Evolutionary conservation across 345 rosid genomes (phyloP), one percentile per base, ranked within the genome.

Genomic region (Erodium maritimum): DNA sequence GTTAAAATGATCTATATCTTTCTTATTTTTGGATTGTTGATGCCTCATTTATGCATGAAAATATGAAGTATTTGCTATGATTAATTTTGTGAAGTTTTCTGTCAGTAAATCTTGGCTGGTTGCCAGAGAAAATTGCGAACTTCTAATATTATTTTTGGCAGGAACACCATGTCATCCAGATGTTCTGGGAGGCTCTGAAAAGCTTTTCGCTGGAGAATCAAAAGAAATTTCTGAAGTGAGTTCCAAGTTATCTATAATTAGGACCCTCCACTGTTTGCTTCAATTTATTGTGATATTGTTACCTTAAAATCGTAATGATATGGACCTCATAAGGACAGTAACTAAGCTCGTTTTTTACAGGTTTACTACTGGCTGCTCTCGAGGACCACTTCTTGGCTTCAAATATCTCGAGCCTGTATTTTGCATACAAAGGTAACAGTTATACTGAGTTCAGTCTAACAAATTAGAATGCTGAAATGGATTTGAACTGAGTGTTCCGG

Each of bases 291-390:
- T 25, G 53, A 23, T 65, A 2, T 50, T 20, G 54, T 51, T 54
- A 55, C 51, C 55, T 57, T 56, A 33, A 48, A 37, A 18, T 20
- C 50, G 22, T 54, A 34, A 21, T 19, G 37, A 29, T 11, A 29
- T 29, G 23, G 59, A 33, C 21, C 1, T 63, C 7, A 53, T 58
- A 63, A 33, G 57, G 65, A 68, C 57, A 42, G 51, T 56, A 61
- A 65, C 17, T 1, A 22, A 21, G 29, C 53, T 42, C 20, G 18
- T 57, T 42, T 65, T 61, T 65, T 59, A 58, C 65, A 93, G 99
- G 81, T 93, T 93, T 74, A 97, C 87, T 69, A 93, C 99, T 12
- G 99, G 99, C 33, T 93, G 99, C 73, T 93, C 97, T 9, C 83
- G 97, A 52, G 99, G 97, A 57, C 97, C 97, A 2, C 73, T 93